These are phyloP conservation scores for Colletotrichum liaoningense DNA, from an alignment of 2,329 filamentous ascomycete genomes.

Conservation along the genomic window DNA sequence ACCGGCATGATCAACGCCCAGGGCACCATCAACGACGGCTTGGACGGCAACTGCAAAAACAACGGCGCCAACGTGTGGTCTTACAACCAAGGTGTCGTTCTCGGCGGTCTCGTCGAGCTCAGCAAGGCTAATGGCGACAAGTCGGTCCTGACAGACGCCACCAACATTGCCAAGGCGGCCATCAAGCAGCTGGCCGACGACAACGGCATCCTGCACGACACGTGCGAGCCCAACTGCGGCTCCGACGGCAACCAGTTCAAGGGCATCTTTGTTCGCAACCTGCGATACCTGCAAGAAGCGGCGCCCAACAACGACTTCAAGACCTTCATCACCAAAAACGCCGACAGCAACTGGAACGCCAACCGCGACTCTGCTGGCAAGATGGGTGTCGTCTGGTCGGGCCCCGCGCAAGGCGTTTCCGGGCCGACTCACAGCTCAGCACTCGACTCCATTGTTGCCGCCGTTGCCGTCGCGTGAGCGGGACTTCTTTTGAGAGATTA, in stretches of 20 bases:
- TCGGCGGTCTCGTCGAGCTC: constrained; percentile 66
- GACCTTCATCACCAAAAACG: constrained; percentile 69
- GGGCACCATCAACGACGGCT: constrained; percentile 65
- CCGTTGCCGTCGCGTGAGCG: constrained; percentile 53
- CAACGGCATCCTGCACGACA: constrained; percentile 61
- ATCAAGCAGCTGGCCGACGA: constrained; percentile 57
- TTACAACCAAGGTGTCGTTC: constrained; percentile 70
- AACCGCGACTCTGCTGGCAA: constrained; percentile 61
- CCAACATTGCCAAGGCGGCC: constrained; percentile 63
- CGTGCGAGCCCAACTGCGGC: constrained; percentile 59
- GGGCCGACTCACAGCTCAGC: constrained; percentile 74
- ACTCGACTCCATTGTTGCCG: constrained; percentile 75
- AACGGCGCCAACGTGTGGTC: constrained; percentile 62
- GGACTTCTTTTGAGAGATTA: neutral
- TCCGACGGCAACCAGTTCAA: constrained; percentile 75
- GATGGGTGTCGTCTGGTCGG: constrained; percentile 74
- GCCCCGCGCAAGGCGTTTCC: constrained; percentile 63
- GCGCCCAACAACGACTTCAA: constrained; percentile 62
- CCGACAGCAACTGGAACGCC: constrained; percentile 73
- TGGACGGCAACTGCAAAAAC: constrained; percentile 60
- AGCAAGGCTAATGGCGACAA: constrained; percentile 55
- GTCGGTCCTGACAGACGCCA: constrained; percentile 54
- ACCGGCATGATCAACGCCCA: constrained; percentile 64
- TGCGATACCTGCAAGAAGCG: constrained; percentile 66
- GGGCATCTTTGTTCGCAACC: constrained; percentile 75